phyloP scores from a whole-genome alignment of 768 basidiomycete species.

The Hypsizygus marmoreus region DNA sequence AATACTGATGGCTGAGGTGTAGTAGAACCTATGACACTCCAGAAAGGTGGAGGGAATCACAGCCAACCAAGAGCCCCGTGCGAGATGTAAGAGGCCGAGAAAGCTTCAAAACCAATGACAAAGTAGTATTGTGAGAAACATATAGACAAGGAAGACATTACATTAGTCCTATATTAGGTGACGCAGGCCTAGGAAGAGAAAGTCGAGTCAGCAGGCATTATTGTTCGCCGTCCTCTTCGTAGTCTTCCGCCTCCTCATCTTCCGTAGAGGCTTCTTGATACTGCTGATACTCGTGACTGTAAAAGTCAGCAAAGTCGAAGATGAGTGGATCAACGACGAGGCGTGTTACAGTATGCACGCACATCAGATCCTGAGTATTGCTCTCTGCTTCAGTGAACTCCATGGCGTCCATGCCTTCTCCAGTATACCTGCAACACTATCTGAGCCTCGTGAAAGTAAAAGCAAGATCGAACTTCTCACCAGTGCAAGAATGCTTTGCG shows the following conservation, averaged over 20 bases:
- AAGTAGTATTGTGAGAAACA: background rate
- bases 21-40: too few relatives aligned
- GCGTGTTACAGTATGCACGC: slow-evolving; percentile 29
- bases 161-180: slow-evolving; percentile 10
- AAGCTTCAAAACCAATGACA: background rate
- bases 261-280: slow-evolving; percentile 60
- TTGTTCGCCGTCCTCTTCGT: slow-evolving; percentile 27
- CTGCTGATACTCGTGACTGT: slow-evolving; percentile 90
- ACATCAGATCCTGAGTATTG: slow-evolving; percentile 81
- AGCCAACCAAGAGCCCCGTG: background rate
- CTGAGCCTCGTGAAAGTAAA: too few relatives aligned
- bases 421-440: slow-evolving; percentile 62
- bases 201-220: slow-evolving; percentile 3
- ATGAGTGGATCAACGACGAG: background rate
- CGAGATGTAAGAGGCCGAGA: background rate
- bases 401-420: slow-evolving; percentile 89
- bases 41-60: too few relatives aligned
- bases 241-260: slow-evolving; percentile 42
- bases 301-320: background rate
- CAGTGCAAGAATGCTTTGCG: slow-evolving; percentile 87
- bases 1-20: too few relatives aligned
- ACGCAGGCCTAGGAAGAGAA: background rate
- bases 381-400: slow-evolving; percentile 89
- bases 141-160: slow-evolving; percentile 6
- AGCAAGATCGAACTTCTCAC: too few relatives aligned